A percentile compares a stretch with the other conserved stretches of the same genome.
phyloP scores from a whole-genome alignment of 345 rosid species.

The Populus davidiana region DNA sequence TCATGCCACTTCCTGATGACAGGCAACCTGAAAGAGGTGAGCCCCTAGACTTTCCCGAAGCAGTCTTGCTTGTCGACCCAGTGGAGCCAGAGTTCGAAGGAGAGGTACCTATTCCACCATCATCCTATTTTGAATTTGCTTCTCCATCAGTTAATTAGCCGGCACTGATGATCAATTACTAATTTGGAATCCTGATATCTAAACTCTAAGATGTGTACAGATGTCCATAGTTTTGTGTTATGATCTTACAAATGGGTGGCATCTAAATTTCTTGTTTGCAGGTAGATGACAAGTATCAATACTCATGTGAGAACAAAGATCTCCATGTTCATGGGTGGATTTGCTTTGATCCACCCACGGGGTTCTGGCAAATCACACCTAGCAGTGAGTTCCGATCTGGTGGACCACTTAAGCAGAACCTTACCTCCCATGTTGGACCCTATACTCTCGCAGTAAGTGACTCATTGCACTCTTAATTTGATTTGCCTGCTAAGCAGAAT shows the following conservation, averaged over 20 bases:
- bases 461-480: no score
- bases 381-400: conserved; percentile 55
- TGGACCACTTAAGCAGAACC: conserved; percentile 78
- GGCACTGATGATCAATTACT: neutral
- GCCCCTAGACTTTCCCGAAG: conserved; percentile 73
- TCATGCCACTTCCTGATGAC: conserved; percentile 92
- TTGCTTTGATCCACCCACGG: conserved; percentile 40
- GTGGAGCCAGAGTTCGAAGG: conserved; percentile 54
- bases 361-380: conserved; percentile 89
- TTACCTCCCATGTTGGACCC: conserved; percentile 78
- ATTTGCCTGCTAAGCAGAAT: no score
- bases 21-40: conserved; percentile 50
- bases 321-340: conserved; percentile 82
- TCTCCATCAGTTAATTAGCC: neutral
- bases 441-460: conserved; percentile 49
- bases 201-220: neutral
- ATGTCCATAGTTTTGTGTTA: neutral
- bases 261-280: conserved; percentile 12
- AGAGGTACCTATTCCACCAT: conserved; percentile 43
- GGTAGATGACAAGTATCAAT: conserved; percentile 92
- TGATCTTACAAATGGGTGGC: neutral
- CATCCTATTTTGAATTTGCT: neutral
- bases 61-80: conserved; percentile 75
- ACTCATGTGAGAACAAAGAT: conserved; percentile 51
- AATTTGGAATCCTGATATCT: neutral